These are phyloP conservation scores for Suhomyces pyralidae DNA, from an alignment of 805 yeast genomes.

Conservation along the genomic window DNA sequence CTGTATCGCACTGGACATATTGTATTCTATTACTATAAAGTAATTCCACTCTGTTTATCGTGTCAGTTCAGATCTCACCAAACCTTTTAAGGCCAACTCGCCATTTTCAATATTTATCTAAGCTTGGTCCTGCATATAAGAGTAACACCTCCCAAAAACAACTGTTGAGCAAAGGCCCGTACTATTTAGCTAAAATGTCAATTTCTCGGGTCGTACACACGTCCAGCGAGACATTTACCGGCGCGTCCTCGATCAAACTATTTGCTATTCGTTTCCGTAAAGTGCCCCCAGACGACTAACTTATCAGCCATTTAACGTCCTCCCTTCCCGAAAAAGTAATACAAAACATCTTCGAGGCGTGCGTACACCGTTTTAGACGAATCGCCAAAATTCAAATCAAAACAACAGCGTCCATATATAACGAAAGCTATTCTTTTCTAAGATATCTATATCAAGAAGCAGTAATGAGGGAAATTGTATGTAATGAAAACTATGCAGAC, in stretches of 20 bases:
- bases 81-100: not conserved
- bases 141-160: not conserved
- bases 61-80: not conserved
- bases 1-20: constrained; percentile 41
- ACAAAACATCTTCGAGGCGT: constrained; percentile 12
- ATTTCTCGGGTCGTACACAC: not conserved
- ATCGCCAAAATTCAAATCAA: constrained; percentile 10
- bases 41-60: not conserved
- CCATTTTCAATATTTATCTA: not conserved
- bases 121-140: not conserved
- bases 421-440: constrained; percentile 3
- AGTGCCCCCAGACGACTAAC: not conserved
- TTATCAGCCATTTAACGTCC: not conserved
- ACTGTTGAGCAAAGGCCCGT: not conserved
- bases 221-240: not conserved
- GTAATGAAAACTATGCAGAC: constrained; percentile 6
- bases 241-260: not conserved
- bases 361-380: constrained; percentile 14
- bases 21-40: not conserved
- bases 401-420: constrained; percentile 5
- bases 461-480: constrained; percentile 29
- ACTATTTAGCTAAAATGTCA: not conserved
- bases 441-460: constrained; percentile 1
- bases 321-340: constrained; percentile 1
- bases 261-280: not conserved